Conservation (phyloP, 805 yeast genomes). For the Myxozyma neotropica region DNA sequence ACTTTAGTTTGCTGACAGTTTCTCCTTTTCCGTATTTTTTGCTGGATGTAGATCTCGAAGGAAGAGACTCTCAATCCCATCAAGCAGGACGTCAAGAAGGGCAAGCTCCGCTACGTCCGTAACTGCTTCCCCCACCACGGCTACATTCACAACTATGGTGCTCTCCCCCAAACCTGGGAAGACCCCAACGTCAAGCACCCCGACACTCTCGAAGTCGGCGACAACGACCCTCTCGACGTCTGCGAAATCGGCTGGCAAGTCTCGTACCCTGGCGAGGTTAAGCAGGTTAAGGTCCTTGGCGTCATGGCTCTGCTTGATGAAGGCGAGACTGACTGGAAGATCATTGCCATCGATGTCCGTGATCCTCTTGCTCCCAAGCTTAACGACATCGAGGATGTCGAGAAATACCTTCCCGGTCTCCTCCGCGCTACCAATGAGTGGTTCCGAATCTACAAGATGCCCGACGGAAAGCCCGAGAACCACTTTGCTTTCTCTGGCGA, state of each 20-base stretch:
- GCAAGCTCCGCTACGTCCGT: constrained; percentile 79
- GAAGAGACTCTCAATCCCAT: constrained; percentile 87
- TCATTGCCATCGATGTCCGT: constrained; percentile 80
- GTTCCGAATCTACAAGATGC: constrained; percentile 97
- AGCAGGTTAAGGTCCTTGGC: constrained; percentile 90
- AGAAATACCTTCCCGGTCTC: constrained; percentile 85
- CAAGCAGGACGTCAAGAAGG: constrained; percentile 96
- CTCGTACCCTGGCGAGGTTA: constrained; percentile 66
- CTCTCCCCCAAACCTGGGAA: constrained; percentile 99
- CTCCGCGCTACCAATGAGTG: constrained; percentile 94
- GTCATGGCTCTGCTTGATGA: constrained; percentile 94
- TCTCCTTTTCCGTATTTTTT: not conserved
- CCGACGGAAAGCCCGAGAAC: constrained; percentile 97
- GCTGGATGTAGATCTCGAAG: constrained; percentile 49
- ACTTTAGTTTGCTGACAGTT: too few species aligned
- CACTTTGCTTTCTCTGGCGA: constrained; percentile 96
- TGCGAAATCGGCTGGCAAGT: constrained; percentile 79
- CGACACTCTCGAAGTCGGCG: constrained; percentile 65
- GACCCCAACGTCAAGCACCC: constrained; percentile 66
- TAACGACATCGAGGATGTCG: constrained; percentile 89
- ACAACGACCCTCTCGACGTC: constrained; percentile 93
- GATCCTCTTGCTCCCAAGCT: constrained; percentile 89
- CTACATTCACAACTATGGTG: constrained; percentile 97
- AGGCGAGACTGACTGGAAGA: constrained; percentile 98
- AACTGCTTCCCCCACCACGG: constrained; percentile 99